Base-by-base conservation (phyloP, 768 basidiomycete genomes). In the Mycena rosella region DNA sequence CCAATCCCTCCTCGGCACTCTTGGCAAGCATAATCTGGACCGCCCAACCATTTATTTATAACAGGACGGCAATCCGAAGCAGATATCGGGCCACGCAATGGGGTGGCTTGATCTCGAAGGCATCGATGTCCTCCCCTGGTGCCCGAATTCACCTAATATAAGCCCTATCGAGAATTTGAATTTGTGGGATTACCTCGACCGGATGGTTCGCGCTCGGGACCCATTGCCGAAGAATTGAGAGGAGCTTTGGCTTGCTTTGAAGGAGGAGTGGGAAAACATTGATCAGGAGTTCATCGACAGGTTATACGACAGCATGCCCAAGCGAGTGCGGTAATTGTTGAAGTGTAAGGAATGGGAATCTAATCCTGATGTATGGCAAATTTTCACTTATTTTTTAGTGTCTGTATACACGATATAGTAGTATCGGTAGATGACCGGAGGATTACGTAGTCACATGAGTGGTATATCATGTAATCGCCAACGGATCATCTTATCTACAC, bases 61-160 rank as follows among this genome's bases (percentile, higher is more conserved):
- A n/a, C 26, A 56, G 30, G 55, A 42, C 22, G 55, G 22, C 22
- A 15, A 44, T 56, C 20, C 40, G 26, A 56, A 56, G 55, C 40
- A 56, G 26, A 38, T 14, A 26, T 55, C 18, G 10, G 34, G 24
- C 53, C 53, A 55, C 34, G 34, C 53, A 38, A 38, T 24, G 53
- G 53, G 53, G 18, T 38, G 32, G 34, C 53, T 26, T 55, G 53
- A 55, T n/a, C 11, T 30, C 24, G 22, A 55, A 38, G 53, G 32
- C 53, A 55, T 55, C 34, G 34, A 55, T 55, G 32, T 55, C 34
- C 53, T 22, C 22, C 53, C 53, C 34, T 36, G 34, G 36, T 55
- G 53, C 32, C 53, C 36, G 32, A 55, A 38, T 55, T 55, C 53
- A 22, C 53, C 53, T 34, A n/a, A 38, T 55, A 55, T 22, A 8